phyloP scores from a whole-genome alignment of 2,329 filamentous ascomycete species.

The Chrysosphaeria jannelii region DNA sequence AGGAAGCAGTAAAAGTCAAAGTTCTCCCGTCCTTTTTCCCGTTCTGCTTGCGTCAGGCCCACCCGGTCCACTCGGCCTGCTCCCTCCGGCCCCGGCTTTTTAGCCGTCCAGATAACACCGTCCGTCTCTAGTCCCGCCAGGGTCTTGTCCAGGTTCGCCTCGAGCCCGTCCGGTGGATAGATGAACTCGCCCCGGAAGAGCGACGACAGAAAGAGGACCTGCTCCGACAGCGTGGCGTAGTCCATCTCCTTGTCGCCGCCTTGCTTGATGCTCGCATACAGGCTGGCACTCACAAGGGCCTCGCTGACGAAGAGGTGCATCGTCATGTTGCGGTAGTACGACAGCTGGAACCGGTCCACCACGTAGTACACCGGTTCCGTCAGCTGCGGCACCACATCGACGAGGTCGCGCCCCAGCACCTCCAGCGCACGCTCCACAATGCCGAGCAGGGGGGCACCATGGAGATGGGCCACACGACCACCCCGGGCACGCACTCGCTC shows the following conservation, averaged over 20 bases:
- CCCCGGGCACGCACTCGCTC: conserved; percentile 58
- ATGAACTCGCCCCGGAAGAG: conserved; percentile 94
- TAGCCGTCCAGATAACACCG: conserved; percentile 30
- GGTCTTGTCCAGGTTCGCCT: conserved; percentile 52
- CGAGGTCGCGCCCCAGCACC: conserved; percentile 67
- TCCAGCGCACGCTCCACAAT: conserved; percentile 78
- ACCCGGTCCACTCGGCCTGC: conserved; percentile 28
- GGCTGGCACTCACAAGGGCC: conserved; percentile 59
- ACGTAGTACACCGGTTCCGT: conserved; percentile 84
- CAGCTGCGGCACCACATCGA: conserved; percentile 48
- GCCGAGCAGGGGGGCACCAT: conserved; percentile 42
- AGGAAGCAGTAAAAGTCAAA: conserved; percentile 98
- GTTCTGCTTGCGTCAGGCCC: conserved; percentile 47
- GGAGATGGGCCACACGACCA: conserved; percentile 80
- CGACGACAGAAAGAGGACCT: conserved; percentile 72
- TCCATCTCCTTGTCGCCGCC: conserved; percentile 70
- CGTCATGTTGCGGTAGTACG: conserved; percentile 97
- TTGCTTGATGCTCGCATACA: conserved; percentile 75
- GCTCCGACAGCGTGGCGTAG: conserved; percentile 40
- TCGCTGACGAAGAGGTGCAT: conserved; percentile 94
- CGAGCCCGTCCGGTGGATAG: conserved; percentile 64
- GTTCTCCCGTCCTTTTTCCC: conserved; percentile 59
- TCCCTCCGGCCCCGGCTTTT: conserved; percentile 17
- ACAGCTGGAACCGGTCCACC: conserved; percentile 85
- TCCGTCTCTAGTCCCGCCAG: conserved; percentile 50